Base-by-base conservation (phyloP, 2,329 filamentous ascomycete species). In the Penicillium sp. region DNA sequence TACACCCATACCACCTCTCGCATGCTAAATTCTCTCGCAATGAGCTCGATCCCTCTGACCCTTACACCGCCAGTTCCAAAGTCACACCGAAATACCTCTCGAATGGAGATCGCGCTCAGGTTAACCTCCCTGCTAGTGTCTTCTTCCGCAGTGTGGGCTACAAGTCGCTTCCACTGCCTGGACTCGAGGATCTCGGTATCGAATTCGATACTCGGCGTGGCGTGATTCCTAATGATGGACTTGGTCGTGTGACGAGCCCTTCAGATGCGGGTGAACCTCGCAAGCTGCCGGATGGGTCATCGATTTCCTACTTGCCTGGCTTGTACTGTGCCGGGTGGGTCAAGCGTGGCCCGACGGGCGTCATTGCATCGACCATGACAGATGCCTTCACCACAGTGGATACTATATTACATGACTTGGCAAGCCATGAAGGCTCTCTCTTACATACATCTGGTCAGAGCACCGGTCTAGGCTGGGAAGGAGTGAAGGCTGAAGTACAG, bases 111-210 rank as follows among this genome's bases (percentile, higher is more conserved):
- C 77, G 66, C 3, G 73, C 74, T 4, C 68, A 76, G 2, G 57
- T 82, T 3, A 72, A 81, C 4, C 65, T 96, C 5, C 80, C 85
- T 0, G 87, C 91, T 0, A 82, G 87, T 6, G 71, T 93, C 4
- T 92, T 91, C 16, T 97, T 99, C 76, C 87, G 92, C 19, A 96
- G 91, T n/a, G 93, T 99, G 44, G 95, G 95, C 7, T 99, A 99
- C 78, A 91, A 91, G 66, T 93, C 92, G 0, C 82, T 88, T 31
- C 81, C 91, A 0, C 78, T 99, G 0, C 82, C 86, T 0, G 93
- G 91, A 0, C 88, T 98, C 62, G 74, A 73, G 8, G 84, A 89
- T 4, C 77, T 93, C 0, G 88, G 87, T 2, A 86, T 97, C 44
- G 85, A 87, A 9, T 99, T 99, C 68, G 87, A 98, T 70, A 75